Evolutionary conservation across 108 stramenopile species (phyloP).

Genomic region (Nannochloropsis gaditana): DNA sequence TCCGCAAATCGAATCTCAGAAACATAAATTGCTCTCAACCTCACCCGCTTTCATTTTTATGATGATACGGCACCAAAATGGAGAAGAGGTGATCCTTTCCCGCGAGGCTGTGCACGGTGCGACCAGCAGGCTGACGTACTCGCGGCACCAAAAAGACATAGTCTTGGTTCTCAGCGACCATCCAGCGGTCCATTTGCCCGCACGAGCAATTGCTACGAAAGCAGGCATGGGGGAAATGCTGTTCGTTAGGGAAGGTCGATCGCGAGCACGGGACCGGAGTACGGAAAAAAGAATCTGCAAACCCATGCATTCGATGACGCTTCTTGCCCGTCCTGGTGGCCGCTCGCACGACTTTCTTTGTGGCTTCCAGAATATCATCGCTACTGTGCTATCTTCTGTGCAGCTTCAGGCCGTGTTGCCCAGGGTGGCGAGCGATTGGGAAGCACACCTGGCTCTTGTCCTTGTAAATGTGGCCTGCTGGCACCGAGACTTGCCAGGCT

Average conservation of each 20-base stretch:
- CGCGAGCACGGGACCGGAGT: neutral
- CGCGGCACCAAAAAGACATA: neutral
- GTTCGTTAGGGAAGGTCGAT: neutral
- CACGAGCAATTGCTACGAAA: neutral
- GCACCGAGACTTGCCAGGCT: neutral
- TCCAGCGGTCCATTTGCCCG: neutral
- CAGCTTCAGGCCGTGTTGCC: constrained; percentile 1
- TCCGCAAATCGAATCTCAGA: too few relatives aligned
- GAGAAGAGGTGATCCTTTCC: neutral
- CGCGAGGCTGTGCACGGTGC: constrained; percentile 3
- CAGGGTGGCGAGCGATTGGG: neutral
- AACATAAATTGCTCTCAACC: neutral
- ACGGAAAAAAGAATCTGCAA: neutral
- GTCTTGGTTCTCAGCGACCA: neutral
- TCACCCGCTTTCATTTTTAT: neutral
- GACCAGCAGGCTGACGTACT: neutral
- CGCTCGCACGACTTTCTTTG: neutral
- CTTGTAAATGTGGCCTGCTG: neutral
- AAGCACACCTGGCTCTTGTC: neutral
- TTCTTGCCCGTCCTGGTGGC: neutral
- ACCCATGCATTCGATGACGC: neutral
- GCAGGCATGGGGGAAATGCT: constrained; percentile 12
- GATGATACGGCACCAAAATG: neutral
- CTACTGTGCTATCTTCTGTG: neutral
- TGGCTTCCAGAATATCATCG: neutral